Evolutionary conservation across 2,329 filamentous ascomycete species (phyloP).

Genomic region (Zasmidium citrigriseum): DNA sequence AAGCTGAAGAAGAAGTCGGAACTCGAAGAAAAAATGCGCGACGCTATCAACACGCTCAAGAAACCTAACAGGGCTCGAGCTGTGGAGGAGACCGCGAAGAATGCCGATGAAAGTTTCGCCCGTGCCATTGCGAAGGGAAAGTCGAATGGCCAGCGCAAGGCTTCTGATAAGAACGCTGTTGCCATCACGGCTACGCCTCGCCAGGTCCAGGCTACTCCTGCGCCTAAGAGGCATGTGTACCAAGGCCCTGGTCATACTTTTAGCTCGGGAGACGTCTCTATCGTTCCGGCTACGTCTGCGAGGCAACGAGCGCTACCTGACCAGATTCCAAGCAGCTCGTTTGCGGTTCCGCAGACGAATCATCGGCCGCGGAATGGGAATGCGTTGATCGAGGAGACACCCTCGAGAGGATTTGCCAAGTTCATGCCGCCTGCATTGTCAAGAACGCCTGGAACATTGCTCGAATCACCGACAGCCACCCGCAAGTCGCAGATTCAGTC

Average conservation of each 20-base stretch:
- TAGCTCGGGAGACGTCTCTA: slow-evolving; percentile 31
- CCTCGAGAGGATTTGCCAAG: slow-evolving; percentile 41
- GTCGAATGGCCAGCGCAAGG: slow-evolving; percentile 26
- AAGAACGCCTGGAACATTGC: slow-evolving; percentile 20
- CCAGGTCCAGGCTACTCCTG: slow-evolving; percentile 32
- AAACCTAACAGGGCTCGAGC: slow-evolving; percentile 74
- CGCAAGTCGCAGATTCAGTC: slow-evolving; percentile 14
- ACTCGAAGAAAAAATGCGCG: slow-evolving; percentile 66
- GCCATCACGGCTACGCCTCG: slow-evolving; percentile 46
- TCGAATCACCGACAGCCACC: slow-evolving; percentile 26
- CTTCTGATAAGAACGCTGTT: slow-evolving; percentile 35
- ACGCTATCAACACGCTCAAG: slow-evolving; percentile 72
- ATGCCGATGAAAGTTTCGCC: slow-evolving; percentile 60
- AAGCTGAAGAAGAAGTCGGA: slow-evolving; percentile 67
- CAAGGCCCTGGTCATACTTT: slow-evolving; percentile 29
- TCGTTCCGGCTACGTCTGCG: slow-evolving; percentile 44
- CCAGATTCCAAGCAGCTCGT: slow-evolving; percentile 20
- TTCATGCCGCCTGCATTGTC: slow-evolving; percentile 28
- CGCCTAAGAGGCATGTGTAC: slow-evolving; percentile 15
- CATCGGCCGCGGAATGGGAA: slow-evolving; percentile 22
- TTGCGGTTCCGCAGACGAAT: slow-evolving; percentile 33
- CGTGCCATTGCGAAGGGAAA: slow-evolving; percentile 29
- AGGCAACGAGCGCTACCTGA: slow-evolving; percentile 28
- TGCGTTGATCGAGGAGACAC: slow-evolving; percentile 42
- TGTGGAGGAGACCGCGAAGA: slow-evolving; percentile 66